Conservation (phyloP, 805 yeast genomes). For the Yarrowia sp. region DNA sequence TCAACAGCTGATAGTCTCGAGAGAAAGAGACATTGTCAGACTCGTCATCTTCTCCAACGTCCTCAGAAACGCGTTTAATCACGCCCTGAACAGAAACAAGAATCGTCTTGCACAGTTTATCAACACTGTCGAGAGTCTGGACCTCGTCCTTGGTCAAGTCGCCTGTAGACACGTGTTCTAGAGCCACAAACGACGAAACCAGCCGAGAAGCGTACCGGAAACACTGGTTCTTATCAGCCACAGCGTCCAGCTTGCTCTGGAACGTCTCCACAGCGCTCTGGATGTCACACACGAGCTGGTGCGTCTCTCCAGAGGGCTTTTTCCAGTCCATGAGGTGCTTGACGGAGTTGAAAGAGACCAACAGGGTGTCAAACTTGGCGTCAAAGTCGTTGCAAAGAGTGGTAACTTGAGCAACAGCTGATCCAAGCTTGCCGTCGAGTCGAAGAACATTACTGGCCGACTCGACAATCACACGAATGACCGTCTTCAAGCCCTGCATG, state of each 20-base stretch:
- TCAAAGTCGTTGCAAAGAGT: neutral
- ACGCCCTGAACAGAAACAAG: neutral
- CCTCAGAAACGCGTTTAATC: neutral
- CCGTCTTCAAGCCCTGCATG: neutral
- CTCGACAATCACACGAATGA: neutral
- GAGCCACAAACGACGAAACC: neutral
- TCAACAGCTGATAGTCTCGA: neutral
- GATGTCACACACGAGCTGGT: neutral
- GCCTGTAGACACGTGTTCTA: neutral
- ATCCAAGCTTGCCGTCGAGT: neutral
- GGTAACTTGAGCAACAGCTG: neutral
- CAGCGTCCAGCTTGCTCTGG: neutral
- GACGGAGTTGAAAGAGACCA: neutral
- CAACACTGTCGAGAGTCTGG: neutral
- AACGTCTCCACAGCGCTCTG: neutral
- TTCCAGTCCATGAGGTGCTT: slow-evolving; percentile 16
- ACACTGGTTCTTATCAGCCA: neutral
- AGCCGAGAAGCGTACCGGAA: neutral
- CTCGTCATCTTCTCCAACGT: neutral
- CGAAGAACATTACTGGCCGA: neutral
- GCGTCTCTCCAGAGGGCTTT: neutral
- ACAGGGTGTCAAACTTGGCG: neutral
- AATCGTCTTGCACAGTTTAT: slow-evolving; percentile 1
- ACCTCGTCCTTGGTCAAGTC: neutral
- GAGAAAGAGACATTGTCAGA: neutral